These are phyloP conservation scores for Solanum chmielewskii DNA, from an alignment of 257 asterid genomes.

Conservation along the genomic window DNA sequence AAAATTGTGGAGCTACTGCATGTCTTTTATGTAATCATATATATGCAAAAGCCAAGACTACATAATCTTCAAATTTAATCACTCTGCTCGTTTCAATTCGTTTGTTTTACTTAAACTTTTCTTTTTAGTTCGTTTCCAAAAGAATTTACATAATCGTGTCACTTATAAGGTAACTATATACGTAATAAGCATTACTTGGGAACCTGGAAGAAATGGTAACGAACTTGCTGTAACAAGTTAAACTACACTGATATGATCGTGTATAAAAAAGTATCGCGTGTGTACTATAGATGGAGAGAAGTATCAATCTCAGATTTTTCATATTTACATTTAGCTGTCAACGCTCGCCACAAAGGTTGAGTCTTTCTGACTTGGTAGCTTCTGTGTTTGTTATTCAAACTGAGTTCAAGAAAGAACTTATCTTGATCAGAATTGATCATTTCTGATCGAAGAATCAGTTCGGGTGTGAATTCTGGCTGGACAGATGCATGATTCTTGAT, in stretches of 20 bases:
- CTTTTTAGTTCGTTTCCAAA: background rate
- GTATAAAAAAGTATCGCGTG: background rate
- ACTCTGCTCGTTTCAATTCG: background rate
- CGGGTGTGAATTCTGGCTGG: background rate
- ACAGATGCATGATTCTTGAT: background rate
- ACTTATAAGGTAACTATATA: background rate
- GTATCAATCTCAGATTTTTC: conserved; percentile 20
- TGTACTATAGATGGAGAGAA: conserved; percentile 21
- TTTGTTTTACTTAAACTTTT: background rate
- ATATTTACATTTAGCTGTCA: background rate
- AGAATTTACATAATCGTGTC: background rate
- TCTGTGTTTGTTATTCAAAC: conserved; percentile 2
- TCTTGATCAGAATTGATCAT: background rate
- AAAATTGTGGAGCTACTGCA: background rate
- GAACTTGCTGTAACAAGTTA: background rate
- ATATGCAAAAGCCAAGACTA: background rate
- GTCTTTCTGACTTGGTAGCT: background rate
- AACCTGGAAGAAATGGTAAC: background rate
- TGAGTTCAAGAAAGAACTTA: conserved; percentile 2
- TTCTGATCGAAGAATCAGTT: background rate
- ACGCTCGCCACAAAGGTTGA: background rate
- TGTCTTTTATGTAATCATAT: background rate
- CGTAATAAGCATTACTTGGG: background rate
- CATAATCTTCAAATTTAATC: background rate
- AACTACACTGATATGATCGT: background rate